Conservation (phyloP, 2,329 filamentous ascomycete genomes). For the Dactylellina drechsleri region DNA sequence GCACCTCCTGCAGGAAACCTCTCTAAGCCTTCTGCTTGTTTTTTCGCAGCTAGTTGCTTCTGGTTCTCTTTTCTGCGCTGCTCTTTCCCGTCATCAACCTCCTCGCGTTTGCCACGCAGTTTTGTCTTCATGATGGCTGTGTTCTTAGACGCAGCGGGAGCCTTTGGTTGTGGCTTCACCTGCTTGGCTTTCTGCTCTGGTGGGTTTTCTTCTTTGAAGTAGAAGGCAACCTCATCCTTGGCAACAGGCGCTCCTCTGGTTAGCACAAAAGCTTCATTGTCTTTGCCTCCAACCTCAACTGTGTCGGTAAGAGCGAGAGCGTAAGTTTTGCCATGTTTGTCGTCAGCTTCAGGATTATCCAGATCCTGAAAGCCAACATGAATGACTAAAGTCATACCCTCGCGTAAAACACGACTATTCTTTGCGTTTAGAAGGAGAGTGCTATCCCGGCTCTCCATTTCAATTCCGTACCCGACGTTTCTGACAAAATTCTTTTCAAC, state of each 20-base stretch:
- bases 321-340: constrained; percentile 89
- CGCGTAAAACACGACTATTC: constrained; percentile 82
- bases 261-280: constrained; percentile 82
- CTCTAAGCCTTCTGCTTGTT: constrained; percentile 85
- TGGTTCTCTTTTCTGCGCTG: constrained; percentile 89
- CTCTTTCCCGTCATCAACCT: constrained; percentile 86
- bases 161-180: constrained; percentile 72
- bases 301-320: constrained; percentile 93
- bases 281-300: constrained; percentile 78
- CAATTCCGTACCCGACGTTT: constrained; percentile 89
- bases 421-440: constrained; percentile 88
- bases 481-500: constrained; percentile 94
- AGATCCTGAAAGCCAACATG: constrained; percentile 91
- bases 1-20: constrained; percentile 79
- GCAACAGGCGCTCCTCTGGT: constrained; percentile 92
- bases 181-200: constrained; percentile 86
- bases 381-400: constrained; percentile 95
- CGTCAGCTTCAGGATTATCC: constrained; percentile 84
- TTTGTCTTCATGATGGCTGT: constrained; percentile 83
- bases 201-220: constrained; percentile 96
- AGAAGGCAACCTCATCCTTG: constrained; percentile 94
- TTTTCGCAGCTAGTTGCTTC: constrained; percentile 85
- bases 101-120: constrained; percentile 82
- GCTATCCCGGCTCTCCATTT: constrained; percentile 86
- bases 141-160: constrained; percentile 88